phyloP scores from a whole-genome alignment of 2,329 filamentous ascomycete species.

The Colletotrichum lupini region DNA sequence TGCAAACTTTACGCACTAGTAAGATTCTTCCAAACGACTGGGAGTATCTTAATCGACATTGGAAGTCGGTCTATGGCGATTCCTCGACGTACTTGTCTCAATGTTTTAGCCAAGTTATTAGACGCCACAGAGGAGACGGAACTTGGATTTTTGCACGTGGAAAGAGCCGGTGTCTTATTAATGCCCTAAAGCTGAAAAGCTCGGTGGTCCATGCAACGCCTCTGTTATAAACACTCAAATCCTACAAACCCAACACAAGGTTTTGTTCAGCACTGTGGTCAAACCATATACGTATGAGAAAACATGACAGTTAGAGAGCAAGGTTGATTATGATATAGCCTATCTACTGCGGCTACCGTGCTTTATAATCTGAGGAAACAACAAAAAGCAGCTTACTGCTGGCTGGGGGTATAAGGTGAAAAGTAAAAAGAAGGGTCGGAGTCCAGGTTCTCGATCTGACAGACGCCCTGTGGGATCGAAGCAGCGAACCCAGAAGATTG shows the following conservation, averaged over 20 bases:
- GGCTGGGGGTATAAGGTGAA: slow-evolving; percentile 34
- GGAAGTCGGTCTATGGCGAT: not conserved
- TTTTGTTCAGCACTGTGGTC: slow-evolving; percentile 3
- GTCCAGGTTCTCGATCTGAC: not conserved
- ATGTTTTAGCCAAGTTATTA: not conserved
- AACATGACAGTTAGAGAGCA: not conserved
- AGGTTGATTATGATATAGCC: slow-evolving; percentile 20
- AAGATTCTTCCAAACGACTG: too few species aligned
- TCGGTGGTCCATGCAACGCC: not conserved
- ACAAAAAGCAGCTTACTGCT: slow-evolving; percentile 31
- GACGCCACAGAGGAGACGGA: not conserved
- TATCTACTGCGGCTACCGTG: slow-evolving; percentile 2
- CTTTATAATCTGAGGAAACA: slow-evolving; percentile 18
- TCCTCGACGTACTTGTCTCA: not conserved
- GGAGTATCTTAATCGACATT: too few species aligned
- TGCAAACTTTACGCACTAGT: too few species aligned
- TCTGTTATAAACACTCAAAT: not conserved
- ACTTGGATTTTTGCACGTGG: not conserved
- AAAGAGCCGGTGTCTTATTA: not conserved
- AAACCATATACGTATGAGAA: not conserved
- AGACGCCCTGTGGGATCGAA: not conserved
- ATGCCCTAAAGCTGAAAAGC: not conserved
- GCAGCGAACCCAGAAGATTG: not conserved
- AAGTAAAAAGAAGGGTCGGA: not conserved
- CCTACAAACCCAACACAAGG: not conserved